Percentiles rank a stretch among this genome's conserved stretches.
These are phyloP conservation scores for Ogataea saltuana DNA, from an alignment of 805 yeast species.

Conservation along the genomic window DNA sequence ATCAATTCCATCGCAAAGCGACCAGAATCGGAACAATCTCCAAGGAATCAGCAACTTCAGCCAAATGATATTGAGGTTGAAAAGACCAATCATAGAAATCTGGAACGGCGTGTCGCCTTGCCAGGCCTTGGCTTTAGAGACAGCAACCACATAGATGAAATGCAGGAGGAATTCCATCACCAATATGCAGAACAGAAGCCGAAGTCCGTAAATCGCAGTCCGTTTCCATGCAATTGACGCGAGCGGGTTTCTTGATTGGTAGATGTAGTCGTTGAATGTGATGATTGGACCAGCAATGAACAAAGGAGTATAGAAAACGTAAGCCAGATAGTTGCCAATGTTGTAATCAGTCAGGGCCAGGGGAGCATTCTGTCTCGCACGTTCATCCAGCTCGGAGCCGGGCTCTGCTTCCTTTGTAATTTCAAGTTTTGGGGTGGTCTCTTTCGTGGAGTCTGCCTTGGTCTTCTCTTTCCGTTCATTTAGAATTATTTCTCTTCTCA, in stretches of 20 bases:
- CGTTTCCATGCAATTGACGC: constrained; percentile 59
- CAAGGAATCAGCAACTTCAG: constrained; percentile 90
- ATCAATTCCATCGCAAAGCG: constrained; percentile 87
- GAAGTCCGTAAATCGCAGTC: constrained; percentile 58
- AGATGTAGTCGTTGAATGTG: constrained; percentile 86
- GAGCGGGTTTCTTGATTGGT: constrained; percentile 63
- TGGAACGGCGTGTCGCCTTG: constrained; percentile 86
- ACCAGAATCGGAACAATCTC: constrained; percentile 94
- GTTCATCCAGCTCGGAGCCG: constrained; percentile 43
- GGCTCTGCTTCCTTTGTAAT: constrained; percentile 1
- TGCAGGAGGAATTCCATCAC: constrained; percentile 91
- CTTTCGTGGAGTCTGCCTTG: not conserved
- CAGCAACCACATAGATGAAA: constrained; percentile 89
- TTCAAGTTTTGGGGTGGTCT: not conserved
- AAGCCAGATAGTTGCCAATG: constrained; percentile 68
- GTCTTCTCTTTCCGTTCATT: constrained; percentile 20
- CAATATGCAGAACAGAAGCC: constrained; percentile 72
- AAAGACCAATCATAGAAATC: constrained; percentile 89
- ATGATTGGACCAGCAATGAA: constrained; percentile 94
- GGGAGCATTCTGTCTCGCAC: constrained; percentile 65
- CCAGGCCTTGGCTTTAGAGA: constrained; percentile 89
- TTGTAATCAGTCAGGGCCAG: constrained; percentile 61
- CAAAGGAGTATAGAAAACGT: constrained; percentile 80
- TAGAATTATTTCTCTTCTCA: constrained; percentile 32
- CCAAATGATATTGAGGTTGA: constrained; percentile 91